phyloP scores from a whole-genome alignment of 1,284 basidiomycete genomes.

The Leccinum griseonigrum region DNA sequence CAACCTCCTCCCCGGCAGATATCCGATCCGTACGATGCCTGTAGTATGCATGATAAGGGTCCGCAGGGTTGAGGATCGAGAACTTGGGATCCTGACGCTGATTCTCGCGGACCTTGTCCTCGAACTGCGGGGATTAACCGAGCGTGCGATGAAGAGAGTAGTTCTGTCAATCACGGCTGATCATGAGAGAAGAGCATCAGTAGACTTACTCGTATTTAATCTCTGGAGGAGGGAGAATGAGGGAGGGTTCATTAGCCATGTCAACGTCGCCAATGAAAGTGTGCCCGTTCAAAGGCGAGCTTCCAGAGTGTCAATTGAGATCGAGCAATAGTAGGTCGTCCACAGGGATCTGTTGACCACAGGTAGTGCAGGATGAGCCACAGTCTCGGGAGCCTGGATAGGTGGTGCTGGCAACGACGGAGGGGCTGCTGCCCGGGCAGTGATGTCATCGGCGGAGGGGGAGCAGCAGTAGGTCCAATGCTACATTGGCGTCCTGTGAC shows the following conservation, averaged over 20 bases:
- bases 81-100: slow-evolving; percentile 96
- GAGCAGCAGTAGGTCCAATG: slow-evolving; percentile 73
- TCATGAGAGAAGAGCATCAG: too few species aligned
- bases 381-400: slow-evolving; percentile 37
- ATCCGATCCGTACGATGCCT: slow-evolving; percentile 83
- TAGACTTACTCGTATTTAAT: slow-evolving; percentile 71
- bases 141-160: slow-evolving; percentile 89
- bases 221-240: slow-evolving; percentile 87
- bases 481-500: slow-evolving; percentile 73
- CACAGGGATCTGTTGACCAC: too few species aligned
- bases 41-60: slow-evolving; percentile 98
- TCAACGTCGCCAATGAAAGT: slow-evolving; percentile 38
- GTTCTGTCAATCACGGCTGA: slow-evolving; percentile 95
- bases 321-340: too few species aligned
- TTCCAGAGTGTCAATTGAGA: too few species aligned
- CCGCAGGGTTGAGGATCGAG: slow-evolving; percentile 90
- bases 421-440: slow-evolving; percentile 63
- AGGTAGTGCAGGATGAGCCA: slow-evolving; percentile 37
- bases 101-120: slow-evolving; percentile 93
- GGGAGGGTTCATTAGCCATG: slow-evolving; percentile 39
- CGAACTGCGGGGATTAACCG: slow-evolving; percentile 86
- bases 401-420: slow-evolving; percentile 67
- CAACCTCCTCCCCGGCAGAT: slow-evolving; percentile 70
- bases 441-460: slow-evolving; percentile 54
- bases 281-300: slow-evolving; percentile 42